These are phyloP conservation scores for Chiua virens DNA, from an alignment of 768 basidiomycete genomes.

Conservation along the genomic window DNA sequence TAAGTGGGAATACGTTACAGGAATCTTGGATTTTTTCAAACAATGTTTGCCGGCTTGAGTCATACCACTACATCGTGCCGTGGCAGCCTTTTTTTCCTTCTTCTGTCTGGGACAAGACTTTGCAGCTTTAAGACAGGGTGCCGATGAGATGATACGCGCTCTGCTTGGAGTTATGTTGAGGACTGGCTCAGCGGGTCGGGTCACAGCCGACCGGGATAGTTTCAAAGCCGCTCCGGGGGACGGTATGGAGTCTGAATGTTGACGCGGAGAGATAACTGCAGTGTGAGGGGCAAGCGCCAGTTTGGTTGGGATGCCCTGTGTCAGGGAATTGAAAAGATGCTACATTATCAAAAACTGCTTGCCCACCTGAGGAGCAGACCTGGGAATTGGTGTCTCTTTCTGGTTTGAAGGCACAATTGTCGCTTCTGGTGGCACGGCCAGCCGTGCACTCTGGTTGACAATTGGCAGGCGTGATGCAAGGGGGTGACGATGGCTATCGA, in stretches of 20 bases:
- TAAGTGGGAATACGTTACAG: slow-evolving; percentile 25
- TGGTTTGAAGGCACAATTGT: slow-evolving; percentile 8
- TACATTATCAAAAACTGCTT: slow-evolving; percentile 18
- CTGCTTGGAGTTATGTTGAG: too few species aligned
- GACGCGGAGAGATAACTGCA: slow-evolving; percentile 15
- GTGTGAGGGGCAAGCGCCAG: slow-evolving; percentile 19
- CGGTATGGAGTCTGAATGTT: slow-evolving; percentile 31
- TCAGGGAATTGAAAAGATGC: slow-evolving; percentile 18
- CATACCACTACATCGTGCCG: slow-evolving; percentile 55
- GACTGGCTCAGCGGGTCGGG: too few species aligned
- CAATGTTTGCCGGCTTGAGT: slow-evolving; percentile 67
- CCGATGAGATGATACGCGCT: too few species aligned
- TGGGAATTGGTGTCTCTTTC: slow-evolving; percentile 21
- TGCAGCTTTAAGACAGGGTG: too few species aligned
- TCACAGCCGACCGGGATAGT: too few species aligned
- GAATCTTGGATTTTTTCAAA: slow-evolving; percentile 52
- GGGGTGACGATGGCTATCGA: slow-evolving; percentile 9
- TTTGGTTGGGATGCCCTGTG: slow-evolving; percentile 7
- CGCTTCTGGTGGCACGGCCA: not conserved
- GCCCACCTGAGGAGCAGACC: slow-evolving; percentile 34
- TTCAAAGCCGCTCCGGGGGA: slow-evolving; percentile 8
- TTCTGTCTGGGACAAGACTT: too few species aligned
- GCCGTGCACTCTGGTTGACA: slow-evolving; percentile 5
- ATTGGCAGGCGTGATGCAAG: not conserved
- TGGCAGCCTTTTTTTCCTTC: too few species aligned